Base-by-base conservation (phyloP, 208 protist species). In the Wallacemonas sp. region DNA sequence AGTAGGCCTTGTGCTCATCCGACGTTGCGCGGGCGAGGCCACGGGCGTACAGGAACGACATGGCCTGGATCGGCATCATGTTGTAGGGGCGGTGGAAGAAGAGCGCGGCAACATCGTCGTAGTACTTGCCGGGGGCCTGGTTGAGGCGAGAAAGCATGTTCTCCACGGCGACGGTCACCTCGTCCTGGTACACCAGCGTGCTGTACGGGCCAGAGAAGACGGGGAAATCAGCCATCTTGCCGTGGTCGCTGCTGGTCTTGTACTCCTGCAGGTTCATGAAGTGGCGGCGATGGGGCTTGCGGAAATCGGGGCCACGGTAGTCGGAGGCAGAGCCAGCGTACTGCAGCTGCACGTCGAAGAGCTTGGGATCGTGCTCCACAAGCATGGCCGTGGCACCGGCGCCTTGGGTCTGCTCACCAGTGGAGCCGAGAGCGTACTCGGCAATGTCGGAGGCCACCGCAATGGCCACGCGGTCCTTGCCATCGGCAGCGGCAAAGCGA, bases 1-100 rank as follows among this genome's bases (percentile, higher is more conserved):
- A 90, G 72, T 82, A 62, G 31, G 62, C 72, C 55, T 82, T 84
- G 76, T 95, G 80, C 60, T 78, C 70, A 12, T 75, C 70, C 15
- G 83, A 90, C 30, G 78, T 88, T 41, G 86, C 77, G 14, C 91
- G 82, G 44, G 88, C 91, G 36, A 95, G 75, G 38, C 80, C 91
- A 42, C 91, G 85, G 30, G 82, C 76, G 79, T 94, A 95, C 22
- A 96, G 79, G 66, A 93, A 93, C 44, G 81, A 86, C 84, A 94
- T 93, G 49, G 91, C 91, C 70, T 95, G 88, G 62, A 96, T 89
- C 11, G 91, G 91, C 91, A 96, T 96, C 91, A 96, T 94, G 73
- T 94, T 88, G 76, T 95, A 96, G 26, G 91, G 91, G 55, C 91
- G 91, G 70, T 96, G 91, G 72, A 96, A 94, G 80, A 96, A 96